Evolutionary conservation across 176 grass and related monocot species (phyloP).

Genomic region (Luzula sylvatica): DNA sequence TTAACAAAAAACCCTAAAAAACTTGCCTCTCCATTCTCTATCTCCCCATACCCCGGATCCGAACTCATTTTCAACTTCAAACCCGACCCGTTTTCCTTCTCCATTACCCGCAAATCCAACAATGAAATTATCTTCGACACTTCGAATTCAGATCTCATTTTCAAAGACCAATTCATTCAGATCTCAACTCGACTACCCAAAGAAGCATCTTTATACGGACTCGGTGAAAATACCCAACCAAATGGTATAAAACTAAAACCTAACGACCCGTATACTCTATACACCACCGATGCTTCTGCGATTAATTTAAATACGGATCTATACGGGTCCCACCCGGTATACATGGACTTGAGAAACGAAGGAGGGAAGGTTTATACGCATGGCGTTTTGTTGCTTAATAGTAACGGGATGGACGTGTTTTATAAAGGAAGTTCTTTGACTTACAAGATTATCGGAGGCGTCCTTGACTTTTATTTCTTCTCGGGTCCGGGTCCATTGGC

Average conservation of each 20-base stretch:
- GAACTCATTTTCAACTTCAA: constrained; percentile 60
- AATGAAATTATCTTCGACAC: constrained; percentile 69
- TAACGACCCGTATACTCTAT: constrained; percentile 81
- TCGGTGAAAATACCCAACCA: constrained; percentile 87
- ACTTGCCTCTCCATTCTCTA: constrained; percentile 23
- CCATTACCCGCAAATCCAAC: constrained; percentile 44
- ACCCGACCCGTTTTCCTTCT: constrained; percentile 63
- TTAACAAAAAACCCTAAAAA: constrained; percentile 6
- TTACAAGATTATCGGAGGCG: constrained; percentile 82
- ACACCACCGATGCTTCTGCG: constrained; percentile 69
- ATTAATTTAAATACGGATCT: constrained; percentile 86
- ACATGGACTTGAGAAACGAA: constrained; percentile 59
- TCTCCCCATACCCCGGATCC: constrained; percentile 39
- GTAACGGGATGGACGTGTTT: constrained; percentile 87
- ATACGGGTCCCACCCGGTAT: constrained; percentile 90
- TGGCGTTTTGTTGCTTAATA: constrained; percentile 84
- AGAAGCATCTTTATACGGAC: constrained; percentile 62
- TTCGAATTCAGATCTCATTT: constrained; percentile 43
- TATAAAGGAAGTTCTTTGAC: constrained; percentile 63
- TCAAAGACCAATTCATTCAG: constrained; percentile 97
- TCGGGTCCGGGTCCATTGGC: constrained; percentile 53
- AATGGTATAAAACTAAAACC: constrained; percentile 58
- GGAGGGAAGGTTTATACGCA: constrained; percentile 47
- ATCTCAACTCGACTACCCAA: constrained; percentile 46
- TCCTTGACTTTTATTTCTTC: constrained; percentile 94